These are phyloP conservation scores for Termitomyces bulborhizus DNA, from an alignment of 768 basidiomycete genomes.

Conservation along the genomic window DNA sequence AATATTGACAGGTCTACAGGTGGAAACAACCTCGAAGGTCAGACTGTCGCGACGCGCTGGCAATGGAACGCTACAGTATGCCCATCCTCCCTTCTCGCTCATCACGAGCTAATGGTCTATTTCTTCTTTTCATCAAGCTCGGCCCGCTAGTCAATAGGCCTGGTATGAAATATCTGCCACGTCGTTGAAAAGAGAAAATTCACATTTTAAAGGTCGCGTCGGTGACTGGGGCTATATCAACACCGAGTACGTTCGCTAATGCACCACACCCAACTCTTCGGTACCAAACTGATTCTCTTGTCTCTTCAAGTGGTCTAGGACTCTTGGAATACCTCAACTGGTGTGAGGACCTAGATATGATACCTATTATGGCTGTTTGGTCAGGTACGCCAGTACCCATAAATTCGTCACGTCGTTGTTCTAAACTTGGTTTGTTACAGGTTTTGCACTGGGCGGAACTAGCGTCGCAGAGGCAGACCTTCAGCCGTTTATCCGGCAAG, in stretches of 20 bases:
- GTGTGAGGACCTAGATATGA: constrained; percentile 52
- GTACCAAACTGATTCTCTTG: background rate
- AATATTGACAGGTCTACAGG: constrained; percentile 15
- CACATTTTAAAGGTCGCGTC: constrained; percentile 30
- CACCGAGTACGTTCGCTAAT: constrained; percentile 36
- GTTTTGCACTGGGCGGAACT: constrained; percentile 42
- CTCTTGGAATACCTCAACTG: constrained; percentile 33
- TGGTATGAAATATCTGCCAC: constrained; percentile 12
- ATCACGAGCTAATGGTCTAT: background rate
- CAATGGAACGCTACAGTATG: constrained; percentile 53
- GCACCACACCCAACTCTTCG: constrained; percentile 5
- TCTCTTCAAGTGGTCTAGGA: constrained; percentile 21
- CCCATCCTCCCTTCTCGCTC: no score
- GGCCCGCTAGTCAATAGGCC: constrained; percentile 51
- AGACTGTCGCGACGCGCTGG: constrained; percentile 45
- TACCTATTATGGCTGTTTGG: constrained; percentile 59
- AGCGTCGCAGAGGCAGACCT: constrained; percentile 37
- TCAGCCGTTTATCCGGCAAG: constrained; percentile 47
- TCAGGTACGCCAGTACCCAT: constrained; percentile 27
- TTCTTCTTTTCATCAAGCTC: constrained; percentile 1
- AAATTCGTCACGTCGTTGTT: background rate
- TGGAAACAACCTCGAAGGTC: constrained; percentile 59
- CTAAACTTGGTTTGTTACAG: constrained; percentile 17
- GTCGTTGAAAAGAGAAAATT: background rate
- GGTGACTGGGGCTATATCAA: constrained; percentile 63